These are phyloP conservation scores for Penicillium hordei DNA, from an alignment of 2,329 filamentous ascomycete species.

Conservation along the genomic window DNA sequence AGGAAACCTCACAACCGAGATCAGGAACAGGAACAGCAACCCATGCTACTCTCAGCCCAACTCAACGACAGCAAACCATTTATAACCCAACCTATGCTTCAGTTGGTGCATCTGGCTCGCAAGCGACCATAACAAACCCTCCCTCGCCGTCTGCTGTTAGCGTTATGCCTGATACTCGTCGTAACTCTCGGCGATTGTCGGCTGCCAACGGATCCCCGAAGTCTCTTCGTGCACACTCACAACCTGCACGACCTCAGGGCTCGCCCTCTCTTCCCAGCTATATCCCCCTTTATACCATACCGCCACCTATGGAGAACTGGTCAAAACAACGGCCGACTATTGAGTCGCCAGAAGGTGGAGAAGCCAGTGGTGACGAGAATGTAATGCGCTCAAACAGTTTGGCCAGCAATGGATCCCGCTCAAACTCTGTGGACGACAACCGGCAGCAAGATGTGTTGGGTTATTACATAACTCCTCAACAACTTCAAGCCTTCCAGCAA, in stretches of 20 bases:
- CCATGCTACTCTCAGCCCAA: constrained; percentile 34
- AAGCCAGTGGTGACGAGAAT: constrained; percentile 36
- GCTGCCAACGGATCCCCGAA: constrained; percentile 44
- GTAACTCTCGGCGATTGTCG: constrained; percentile 47
- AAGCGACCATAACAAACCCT: constrained; percentile 46
- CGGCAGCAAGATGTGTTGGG: constrained; percentile 46
- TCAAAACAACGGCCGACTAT: constrained; percentile 34
- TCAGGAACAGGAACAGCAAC: constrained; percentile 42
- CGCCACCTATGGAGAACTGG: constrained; percentile 30
- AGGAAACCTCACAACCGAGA: constrained; percentile 40
- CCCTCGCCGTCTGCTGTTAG: constrained; percentile 45
- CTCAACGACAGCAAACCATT: constrained; percentile 37
- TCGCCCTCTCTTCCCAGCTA: constrained; percentile 35
- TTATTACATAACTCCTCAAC: constrained; percentile 49
- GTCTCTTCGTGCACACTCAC: constrained; percentile 50
- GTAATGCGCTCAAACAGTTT: constrained; percentile 33
- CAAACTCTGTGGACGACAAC: constrained; percentile 39
- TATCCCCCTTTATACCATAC: constrained; percentile 34
- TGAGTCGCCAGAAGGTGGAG: constrained; percentile 35
- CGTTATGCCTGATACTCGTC: constrained; percentile 45
- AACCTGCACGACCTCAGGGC: constrained; percentile 48
- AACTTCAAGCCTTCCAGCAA: constrained; percentile 43
- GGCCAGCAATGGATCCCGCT: constrained; percentile 34
- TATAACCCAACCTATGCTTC: constrained; percentile 40
- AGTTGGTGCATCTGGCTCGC: constrained; percentile 36